Conservation (phyloP, 106 monocot genomes). For the Apostasia ramifera region DNA sequence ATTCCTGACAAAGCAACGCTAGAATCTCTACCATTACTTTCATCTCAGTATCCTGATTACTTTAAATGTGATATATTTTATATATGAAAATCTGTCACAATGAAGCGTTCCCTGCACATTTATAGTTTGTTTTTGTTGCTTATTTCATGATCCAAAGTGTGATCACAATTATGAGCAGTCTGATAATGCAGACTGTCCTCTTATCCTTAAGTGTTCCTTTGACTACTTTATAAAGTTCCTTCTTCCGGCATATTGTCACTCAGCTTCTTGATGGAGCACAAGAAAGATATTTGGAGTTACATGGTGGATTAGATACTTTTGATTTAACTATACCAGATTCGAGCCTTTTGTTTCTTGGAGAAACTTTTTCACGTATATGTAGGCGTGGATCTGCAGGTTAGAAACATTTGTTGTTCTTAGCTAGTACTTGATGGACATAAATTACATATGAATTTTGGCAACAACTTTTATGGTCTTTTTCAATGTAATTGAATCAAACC, state of each 20-base stretch:
- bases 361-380: conserved; percentile 71
- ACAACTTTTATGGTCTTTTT: neutral
- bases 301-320: conserved; percentile 9
- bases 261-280: conserved; percentile 71
- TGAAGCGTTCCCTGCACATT: neutral
- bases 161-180: neutral
- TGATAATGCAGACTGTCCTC: neutral
- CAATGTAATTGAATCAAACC: too few relatives aligned
- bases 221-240: conserved; percentile 49
- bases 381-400: conserved; percentile 90
- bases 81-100: neutral
- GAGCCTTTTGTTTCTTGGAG: conserved; percentile 59
- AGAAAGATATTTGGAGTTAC: conserved; percentile 33
- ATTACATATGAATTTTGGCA: neutral
- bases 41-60: conserved; percentile 73
- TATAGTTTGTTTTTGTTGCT: neutral
- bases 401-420: neutral
- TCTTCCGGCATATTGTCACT: conserved; percentile 41
- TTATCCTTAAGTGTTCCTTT: conserved; percentile 25
- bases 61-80: neutral
- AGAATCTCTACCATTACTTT: conserved; percentile 37
- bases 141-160: neutral
- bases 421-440: neutral
- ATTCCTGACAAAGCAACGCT: conserved; percentile 86
- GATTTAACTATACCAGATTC: conserved; percentile 17